Evolutionary conservation across 257 asterid species (phyloP).

Genomic region (Solanum sitiens): DNA sequence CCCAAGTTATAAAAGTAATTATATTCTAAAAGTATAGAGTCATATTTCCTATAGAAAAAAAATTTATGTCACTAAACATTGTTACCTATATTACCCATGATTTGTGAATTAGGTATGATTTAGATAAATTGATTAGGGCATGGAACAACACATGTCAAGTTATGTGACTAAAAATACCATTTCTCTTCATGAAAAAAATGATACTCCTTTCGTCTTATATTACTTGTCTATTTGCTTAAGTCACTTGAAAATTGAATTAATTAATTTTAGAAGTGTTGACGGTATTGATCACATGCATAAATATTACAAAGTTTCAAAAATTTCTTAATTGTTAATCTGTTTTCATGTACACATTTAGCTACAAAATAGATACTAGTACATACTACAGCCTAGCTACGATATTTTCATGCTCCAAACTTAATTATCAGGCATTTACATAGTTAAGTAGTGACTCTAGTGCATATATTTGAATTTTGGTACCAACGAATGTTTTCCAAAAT

Average conservation of each 20-base stretch:
- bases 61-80: not conserved
- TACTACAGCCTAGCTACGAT: not conserved
- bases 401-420: not conserved
- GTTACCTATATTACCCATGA: not conserved
- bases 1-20: not conserved
- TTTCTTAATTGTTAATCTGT: not conserved
- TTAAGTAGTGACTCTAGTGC: not conserved
- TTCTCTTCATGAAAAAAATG: not conserved
- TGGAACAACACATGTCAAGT: not conserved
- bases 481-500: not conserved
- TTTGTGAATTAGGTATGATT: not conserved
- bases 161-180: not conserved
- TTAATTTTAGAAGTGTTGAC: not conserved
- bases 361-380: not conserved
- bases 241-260: not conserved
- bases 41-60: not conserved
- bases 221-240: not conserved
- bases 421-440: not conserved
- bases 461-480: not conserved
- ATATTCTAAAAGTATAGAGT: not conserved
- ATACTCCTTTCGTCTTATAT: accelerated
- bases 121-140: not conserved
- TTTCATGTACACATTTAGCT: not conserved
- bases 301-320: no score
- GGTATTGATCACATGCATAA: not conserved